Base-by-base conservation (phyloP, 768 basidiomycete species). In the Ramaria rubella region DNA sequence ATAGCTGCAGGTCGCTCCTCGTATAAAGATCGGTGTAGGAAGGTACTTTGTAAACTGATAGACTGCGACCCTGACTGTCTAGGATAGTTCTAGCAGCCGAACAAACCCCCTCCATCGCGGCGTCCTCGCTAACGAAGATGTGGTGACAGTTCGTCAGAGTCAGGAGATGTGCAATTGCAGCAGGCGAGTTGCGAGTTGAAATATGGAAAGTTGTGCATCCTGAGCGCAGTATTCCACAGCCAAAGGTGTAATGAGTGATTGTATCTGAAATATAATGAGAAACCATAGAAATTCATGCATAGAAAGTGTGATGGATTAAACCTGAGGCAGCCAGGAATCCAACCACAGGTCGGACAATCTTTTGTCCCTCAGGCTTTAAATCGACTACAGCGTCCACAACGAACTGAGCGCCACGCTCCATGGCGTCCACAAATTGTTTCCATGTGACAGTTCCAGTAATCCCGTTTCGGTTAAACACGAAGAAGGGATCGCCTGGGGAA, bases 121-220 rank as follows among this genome's bases (percentile, higher is more conserved):
- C 43, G 4, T 67, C 66, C 4, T 45, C 31, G 33, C 62, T 60
- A 24, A 63, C 64, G 42, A 67, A 59, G 15, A 70, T 19, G 14
- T 68, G 65, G 0, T 49, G 59, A 5, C 60, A 58, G 3, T 59
- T 57, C 8, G 60, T 67, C 49, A 60, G 50, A 15, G 44, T 42
- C 14, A 51, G 26, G 15, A 51, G 49, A 29, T 51, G 19, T 21
- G 49, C 49, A 21, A 51, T 31, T 9, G 30, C 49, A 8, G 21
- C 26, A 21, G 49, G 23, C 29, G 49, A 51, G 29, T 51, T 51
- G 1, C 26, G 23, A 14, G 49, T 27, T 15, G 49, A 51, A 31
- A 51, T 51, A 14, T 21, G 49, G 14, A 51, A 51, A 5, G 49
- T 14, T 31, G 49, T 29, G 17, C 23, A 34, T 29, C 49, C 49